phyloP scores from a whole-genome alignment of 2,329 filamentous ascomycete species.

The Didymella exigua region DNA sequence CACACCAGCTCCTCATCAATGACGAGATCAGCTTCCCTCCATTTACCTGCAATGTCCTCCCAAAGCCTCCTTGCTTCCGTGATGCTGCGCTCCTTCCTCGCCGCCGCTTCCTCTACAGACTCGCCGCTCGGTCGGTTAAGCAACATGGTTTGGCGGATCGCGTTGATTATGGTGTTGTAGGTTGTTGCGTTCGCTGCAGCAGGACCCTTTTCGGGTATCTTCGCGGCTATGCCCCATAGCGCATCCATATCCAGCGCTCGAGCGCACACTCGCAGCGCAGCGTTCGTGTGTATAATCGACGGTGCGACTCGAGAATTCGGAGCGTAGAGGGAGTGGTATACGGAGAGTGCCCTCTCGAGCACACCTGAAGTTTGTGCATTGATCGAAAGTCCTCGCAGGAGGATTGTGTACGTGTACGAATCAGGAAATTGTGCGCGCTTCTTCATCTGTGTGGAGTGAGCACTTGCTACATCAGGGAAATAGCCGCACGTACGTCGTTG shows the following conservation, averaged over 20 bases:
- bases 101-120: slow-evolving; percentile 33
- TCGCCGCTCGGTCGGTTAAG: slow-evolving; percentile 35
- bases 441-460: slow-evolving; percentile 72
- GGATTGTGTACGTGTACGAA: slow-evolving; percentile 79
- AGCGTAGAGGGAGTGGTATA: slow-evolving; percentile 77
- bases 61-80: slow-evolving; percentile 76
- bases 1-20: slow-evolving; percentile 81
- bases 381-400: slow-evolving; percentile 75
- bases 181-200: slow-evolving; percentile 72
- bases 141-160: slow-evolving; percentile 58
- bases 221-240: slow-evolving; percentile 76
- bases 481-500: slow-evolving; percentile 70
- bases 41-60: slow-evolving; percentile 78
- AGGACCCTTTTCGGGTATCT: slow-evolving; percentile 67
- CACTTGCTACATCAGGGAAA: background rate
- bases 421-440: slow-evolving; percentile 84
- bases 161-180: slow-evolving; percentile 83
- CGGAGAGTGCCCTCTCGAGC: slow-evolving; percentile 70
- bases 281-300: slow-evolving; percentile 84
- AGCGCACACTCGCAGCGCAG: slow-evolving; percentile 81
- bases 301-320: slow-evolving; percentile 69
- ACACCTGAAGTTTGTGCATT: slow-evolving; percentile 64
- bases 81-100: slow-evolving; percentile 56
- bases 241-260: slow-evolving; percentile 76
- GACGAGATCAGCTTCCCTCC: slow-evolving; percentile 70